These are phyloP conservation scores for Aspergillus unguis DNA, from an alignment of 2,329 filamentous ascomycete species.

Conservation along the genomic window DNA sequence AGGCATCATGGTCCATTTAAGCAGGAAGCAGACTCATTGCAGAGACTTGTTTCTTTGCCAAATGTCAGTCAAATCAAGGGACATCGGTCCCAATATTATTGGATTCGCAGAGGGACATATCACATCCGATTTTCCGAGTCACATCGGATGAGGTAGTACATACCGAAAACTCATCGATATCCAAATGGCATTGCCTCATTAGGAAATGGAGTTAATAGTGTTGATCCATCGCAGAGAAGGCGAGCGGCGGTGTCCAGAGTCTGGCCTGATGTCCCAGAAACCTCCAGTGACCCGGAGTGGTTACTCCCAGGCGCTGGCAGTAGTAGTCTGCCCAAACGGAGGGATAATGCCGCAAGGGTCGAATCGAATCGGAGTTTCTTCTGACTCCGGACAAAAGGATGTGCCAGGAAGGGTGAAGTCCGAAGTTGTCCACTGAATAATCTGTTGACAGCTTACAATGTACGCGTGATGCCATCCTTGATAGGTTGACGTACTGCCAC, in stretches of 20 bases:
- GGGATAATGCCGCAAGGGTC: too few relatives aligned
- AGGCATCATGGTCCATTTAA: too few relatives aligned
- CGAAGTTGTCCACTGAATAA: background rate
- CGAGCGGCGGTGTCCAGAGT: background rate
- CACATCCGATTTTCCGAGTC: slow-evolving; percentile 1
- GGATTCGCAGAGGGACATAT: background rate
- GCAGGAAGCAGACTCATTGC: too few relatives aligned
- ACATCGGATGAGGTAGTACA: background rate
- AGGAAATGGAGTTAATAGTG: too few relatives aligned
- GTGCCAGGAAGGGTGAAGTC: background rate
- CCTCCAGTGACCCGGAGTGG: too few relatives aligned
- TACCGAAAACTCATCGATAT: background rate
- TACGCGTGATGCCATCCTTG: background rate
- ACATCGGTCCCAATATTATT: background rate
- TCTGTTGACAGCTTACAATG: background rate
- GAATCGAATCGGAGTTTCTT: background rate
- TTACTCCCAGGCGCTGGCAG: too few relatives aligned
- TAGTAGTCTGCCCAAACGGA: too few relatives aligned
- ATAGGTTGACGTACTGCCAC: too few relatives aligned
- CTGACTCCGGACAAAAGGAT: background rate
- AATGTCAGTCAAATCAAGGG: background rate
- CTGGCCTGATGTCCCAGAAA: background rate
- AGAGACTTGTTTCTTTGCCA: too few relatives aligned
- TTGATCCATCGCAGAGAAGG: background rate
- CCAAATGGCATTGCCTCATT: too few relatives aligned